Evolutionary conservation across 345 rosid species (phyloP).

Genomic region (Dovyalis caffra): DNA sequence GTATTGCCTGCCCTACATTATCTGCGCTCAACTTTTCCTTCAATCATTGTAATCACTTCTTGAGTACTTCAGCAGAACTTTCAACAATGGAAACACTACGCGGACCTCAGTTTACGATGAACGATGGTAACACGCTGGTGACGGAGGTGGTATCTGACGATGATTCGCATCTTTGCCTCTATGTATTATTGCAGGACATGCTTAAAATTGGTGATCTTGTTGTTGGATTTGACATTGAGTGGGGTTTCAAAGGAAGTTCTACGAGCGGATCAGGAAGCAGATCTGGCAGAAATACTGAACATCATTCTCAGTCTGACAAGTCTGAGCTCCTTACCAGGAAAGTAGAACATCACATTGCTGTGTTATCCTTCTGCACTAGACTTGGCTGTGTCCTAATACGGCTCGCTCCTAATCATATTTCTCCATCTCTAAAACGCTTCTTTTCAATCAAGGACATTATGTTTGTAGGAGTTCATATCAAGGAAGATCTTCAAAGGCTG

Average conservation of each 20-base stretch:
- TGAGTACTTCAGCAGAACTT: background rate
- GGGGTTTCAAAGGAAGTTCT: conserved; percentile 25
- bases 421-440: conserved; percentile 25
- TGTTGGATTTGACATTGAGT: conserved; percentile 29
- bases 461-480: conserved; percentile 29
- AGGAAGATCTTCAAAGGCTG: conserved; percentile 24
- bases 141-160: conserved; percentile 30
- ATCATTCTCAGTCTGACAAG: background rate
- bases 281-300: conserved; percentile 10
- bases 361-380: conserved; percentile 26
- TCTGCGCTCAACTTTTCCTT: background rate
- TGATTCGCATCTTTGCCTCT: conserved; percentile 32
- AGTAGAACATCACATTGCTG: conserved; percentile 26
- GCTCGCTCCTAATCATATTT: conserved; percentile 18
- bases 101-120: conserved; percentile 23
- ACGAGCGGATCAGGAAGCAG: conserved; percentile 18
- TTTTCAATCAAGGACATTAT: conserved; percentile 20
- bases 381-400: conserved; percentile 27
- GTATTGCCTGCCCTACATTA: background rate
- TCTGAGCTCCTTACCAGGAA: conserved; percentile 11
- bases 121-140: conserved; percentile 20
- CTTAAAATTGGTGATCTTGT: conserved; percentile 26
- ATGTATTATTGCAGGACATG: conserved; percentile 31
- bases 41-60: background rate
- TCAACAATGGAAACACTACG: conserved; percentile 22